Conservation (phyloP, 352 stramenopile species). For the Phytophthora kernoviae region DNA sequence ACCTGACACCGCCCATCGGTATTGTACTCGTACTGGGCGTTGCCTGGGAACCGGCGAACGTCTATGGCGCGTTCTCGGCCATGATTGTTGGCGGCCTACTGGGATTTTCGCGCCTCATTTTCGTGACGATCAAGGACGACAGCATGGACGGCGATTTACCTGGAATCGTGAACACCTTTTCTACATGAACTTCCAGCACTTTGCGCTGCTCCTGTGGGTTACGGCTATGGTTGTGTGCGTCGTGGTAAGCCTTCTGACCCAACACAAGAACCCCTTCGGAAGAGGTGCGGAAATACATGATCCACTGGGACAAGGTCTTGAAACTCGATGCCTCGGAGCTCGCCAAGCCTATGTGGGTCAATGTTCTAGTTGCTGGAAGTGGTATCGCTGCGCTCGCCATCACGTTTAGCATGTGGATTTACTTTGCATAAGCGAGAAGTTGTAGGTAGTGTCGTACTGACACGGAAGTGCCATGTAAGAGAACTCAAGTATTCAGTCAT, state of each 20-base stretch:
- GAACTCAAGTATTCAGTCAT: constrained; percentile 22
- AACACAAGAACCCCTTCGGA: constrained; percentile 37
- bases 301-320: constrained; percentile 52
- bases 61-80: constrained; percentile 49
- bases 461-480: constrained; percentile 20
- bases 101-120: constrained; percentile 55
- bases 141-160: constrained; percentile 47
- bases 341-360: constrained; percentile 54
- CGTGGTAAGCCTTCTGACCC: constrained; percentile 52
- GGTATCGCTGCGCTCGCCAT: constrained; percentile 45
- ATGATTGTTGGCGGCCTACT: constrained; percentile 56
- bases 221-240: constrained; percentile 54
- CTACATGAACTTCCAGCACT: constrained; percentile 80
- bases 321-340: constrained; percentile 60
- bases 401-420: constrained; percentile 64
- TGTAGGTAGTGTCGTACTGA: constrained; percentile 20
- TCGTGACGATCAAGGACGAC: constrained; percentile 59
- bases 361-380: constrained; percentile 44
- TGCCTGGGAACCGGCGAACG: constrained; percentile 55
- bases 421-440: constrained; percentile 38
- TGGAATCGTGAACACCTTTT: constrained; percentile 55
- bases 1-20: constrained; percentile 62
- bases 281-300: constrained; percentile 58
- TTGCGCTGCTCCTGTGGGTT: constrained; percentile 61
- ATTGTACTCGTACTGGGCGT: constrained; percentile 67